Evolutionary conservation across 352 stramenopile genomes (phyloP).

Genomic region (Plasmopara halstedii): DNA sequence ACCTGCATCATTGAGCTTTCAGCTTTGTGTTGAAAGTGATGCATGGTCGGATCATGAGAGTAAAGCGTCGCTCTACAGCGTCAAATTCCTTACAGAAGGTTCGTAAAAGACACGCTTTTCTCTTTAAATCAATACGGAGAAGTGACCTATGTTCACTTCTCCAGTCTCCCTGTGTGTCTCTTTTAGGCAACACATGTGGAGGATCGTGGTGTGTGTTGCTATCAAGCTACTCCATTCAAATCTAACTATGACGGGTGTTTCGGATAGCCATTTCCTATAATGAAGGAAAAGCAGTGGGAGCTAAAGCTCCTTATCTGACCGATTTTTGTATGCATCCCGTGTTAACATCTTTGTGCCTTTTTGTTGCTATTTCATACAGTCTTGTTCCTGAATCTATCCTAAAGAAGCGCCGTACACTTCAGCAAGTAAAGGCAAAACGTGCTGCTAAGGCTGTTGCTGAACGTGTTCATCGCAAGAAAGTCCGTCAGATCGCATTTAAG

Average conservation of each 20-base stretch:
- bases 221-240: conserved; percentile 74
- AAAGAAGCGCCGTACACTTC: conserved; percentile 86
- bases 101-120: conserved; percentile 32
- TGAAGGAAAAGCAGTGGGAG: background rate
- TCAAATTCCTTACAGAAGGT: background rate
- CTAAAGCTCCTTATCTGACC: conserved; percentile 6
- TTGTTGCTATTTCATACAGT: conserved; percentile 25
- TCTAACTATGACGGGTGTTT: conserved; percentile 83
- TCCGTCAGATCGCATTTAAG: conserved; percentile 89
- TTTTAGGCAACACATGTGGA: conserved; percentile 55
- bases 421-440: conserved; percentile 85
- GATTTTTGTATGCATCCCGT: conserved; percentile 54
- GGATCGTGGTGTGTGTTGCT: conserved; percentile 79
- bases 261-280: conserved; percentile 8
- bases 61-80: conserved; percentile 37
- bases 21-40: conserved; percentile 3
- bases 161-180: conserved; percentile 69
- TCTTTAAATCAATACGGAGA: conserved; percentile 82
- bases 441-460: conserved; percentile 60
- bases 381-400: conserved; percentile 86
- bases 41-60: conserved; percentile 79
- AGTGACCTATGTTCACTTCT: conserved; percentile 20
- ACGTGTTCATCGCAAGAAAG: conserved; percentile 82
- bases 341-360: conserved; percentile 41
- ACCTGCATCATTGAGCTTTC: conserved; percentile 25